These are phyloP conservation scores for Gonapodya sp. DNA, from an alignment of 192 early-diverging fungal genomes.

Conservation along the genomic window DNA sequence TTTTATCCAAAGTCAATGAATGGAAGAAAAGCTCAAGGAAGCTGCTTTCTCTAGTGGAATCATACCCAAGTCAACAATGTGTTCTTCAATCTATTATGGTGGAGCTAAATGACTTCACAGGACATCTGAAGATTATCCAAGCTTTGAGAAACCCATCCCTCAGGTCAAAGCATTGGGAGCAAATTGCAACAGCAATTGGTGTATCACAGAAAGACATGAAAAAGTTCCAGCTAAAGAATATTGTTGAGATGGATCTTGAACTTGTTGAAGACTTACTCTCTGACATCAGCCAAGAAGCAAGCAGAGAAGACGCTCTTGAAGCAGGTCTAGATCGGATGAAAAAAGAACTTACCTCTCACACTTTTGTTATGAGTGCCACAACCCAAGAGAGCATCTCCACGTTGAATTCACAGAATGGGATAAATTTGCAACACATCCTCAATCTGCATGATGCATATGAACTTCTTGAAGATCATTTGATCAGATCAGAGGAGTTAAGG, in stretches of 20 bases:
- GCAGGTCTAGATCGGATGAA: slow-evolving; percentile 22
- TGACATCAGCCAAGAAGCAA: slow-evolving; percentile 31
- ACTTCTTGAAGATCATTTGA: slow-evolving; percentile 26
- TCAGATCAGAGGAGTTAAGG: slow-evolving; percentile 16
- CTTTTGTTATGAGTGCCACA: slow-evolving; percentile 17
- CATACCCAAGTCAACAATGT: neutral
- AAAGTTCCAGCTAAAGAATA: slow-evolving; percentile 17
- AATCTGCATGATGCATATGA: slow-evolving; percentile 17
- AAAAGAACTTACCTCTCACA: slow-evolving; percentile 16
- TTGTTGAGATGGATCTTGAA: slow-evolving; percentile 30
- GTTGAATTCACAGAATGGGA: neutral
- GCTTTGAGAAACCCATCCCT: slow-evolving; percentile 26
- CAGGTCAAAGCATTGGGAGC: slow-evolving; percentile 24
- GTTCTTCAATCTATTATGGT: slow-evolving; percentile 15
- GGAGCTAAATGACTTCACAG: slow-evolving; percentile 23
- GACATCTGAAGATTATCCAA: slow-evolving; percentile 22
- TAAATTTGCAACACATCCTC: neutral
- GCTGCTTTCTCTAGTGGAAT: slow-evolving; percentile 8
- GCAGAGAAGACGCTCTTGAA: slow-evolving; percentile 21
- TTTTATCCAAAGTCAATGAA: slow-evolving; percentile 19
- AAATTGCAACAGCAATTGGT: slow-evolving; percentile 24
- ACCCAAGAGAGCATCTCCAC: neutral
- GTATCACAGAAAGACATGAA: slow-evolving; percentile 23
- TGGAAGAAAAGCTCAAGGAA: slow-evolving; percentile 19
- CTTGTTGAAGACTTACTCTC: slow-evolving; percentile 24